Percentiles rank a stretch among this genome's conserved stretches.
These are phyloP conservation scores for Durusdinium trenchii DNA, from an alignment of 73 alveolate species.

Conservation along the genomic window DNA sequence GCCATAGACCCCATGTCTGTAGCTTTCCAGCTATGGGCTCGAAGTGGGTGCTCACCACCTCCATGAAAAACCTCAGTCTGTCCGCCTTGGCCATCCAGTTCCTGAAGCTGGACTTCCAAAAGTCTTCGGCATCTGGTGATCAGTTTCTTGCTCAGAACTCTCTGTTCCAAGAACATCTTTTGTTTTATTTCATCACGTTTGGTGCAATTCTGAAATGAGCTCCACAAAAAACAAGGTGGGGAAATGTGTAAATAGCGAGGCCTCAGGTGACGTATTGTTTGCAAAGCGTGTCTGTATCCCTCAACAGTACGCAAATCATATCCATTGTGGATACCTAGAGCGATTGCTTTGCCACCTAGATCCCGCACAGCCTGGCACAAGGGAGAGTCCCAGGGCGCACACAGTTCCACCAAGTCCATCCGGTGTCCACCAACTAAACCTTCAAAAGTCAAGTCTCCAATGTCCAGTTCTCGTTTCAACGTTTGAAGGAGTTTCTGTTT, in stretches of 20 bases:
- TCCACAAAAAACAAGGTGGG: constrained; percentile 12
- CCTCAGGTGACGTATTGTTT: not conserved
- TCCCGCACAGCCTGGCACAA: constrained; percentile 25
- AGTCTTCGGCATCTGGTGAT: not conserved
- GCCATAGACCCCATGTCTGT: not conserved
- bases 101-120: not conserved
- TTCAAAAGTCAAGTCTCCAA: not conserved
- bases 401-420: constrained; percentile 28
- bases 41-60: constrained; percentile 8
- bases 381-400: constrained; percentile 54
- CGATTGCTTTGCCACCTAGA: constrained; percentile 8
- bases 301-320: not conserved
- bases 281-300: not conserved
- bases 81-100: not conserved
- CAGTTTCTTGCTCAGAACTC: not conserved
- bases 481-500: no score
- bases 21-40: not conserved
- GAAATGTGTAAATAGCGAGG: constrained; percentile 15
- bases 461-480: not conserved
- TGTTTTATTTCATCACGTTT: not conserved
- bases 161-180: not conserved
- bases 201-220: not conserved
- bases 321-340: constrained; percentile 26
- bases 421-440: not conserved
- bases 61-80: not conserved